Evolutionary conservation across 306 rosid species (phyloP).

Genomic region (Lathyrus aphaca): DNA sequence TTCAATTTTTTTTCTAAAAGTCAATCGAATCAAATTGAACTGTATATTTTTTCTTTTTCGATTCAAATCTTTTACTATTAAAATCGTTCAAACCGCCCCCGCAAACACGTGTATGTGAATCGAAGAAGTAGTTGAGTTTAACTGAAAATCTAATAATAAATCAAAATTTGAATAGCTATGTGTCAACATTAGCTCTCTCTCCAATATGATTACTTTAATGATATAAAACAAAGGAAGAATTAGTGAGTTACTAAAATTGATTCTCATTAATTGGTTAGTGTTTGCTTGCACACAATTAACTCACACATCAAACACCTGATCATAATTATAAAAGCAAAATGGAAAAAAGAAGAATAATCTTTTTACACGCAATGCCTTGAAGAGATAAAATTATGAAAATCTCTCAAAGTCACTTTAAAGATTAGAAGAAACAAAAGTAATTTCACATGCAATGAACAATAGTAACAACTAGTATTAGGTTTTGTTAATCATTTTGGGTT

Average conservation of each 20-base stretch:
- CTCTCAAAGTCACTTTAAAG: not conserved
- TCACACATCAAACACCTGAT: slow-evolving; percentile 8
- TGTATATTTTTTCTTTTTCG: too few species aligned
- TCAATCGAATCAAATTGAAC: too few species aligned
- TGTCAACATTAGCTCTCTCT: too few species aligned
- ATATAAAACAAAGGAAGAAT: not conserved
- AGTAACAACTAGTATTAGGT: not conserved
- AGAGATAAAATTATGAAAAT: not conserved
- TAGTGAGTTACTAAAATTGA: not conserved
- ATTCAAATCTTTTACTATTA: too few species aligned
- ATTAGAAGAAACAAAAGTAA: not conserved
- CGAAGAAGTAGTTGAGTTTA: too few species aligned
- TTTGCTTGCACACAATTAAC: slow-evolving; percentile 28
- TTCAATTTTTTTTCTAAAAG: too few species aligned
- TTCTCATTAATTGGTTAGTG: slow-evolving; percentile 6
- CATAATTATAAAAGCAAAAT: not conserved
- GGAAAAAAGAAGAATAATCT: not conserved
- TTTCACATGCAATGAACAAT: slow-evolving; percentile 22
- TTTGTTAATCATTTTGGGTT: slow-evolving; percentile 17
- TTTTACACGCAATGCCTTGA: slow-evolving; percentile 7
- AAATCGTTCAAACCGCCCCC: too few species aligned
- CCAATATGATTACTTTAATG: too few species aligned
- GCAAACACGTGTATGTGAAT: too few species aligned
- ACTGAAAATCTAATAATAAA: too few species aligned
- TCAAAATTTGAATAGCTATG: too few species aligned